phyloP scores from a whole-genome alignment of 306 rosid genomes.

The Spatholobus suberectus region DNA sequence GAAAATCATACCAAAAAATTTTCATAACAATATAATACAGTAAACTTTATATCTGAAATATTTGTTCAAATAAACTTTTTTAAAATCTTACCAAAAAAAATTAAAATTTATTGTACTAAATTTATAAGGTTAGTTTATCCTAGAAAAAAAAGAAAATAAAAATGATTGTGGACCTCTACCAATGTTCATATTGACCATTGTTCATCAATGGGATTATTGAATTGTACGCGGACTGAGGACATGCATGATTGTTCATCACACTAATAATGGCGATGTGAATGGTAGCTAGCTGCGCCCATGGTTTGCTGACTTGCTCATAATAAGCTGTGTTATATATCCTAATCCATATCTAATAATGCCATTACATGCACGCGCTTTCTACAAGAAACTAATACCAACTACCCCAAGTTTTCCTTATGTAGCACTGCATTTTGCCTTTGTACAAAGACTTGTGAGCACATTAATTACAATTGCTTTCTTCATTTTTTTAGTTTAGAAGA shows the following conservation, averaged over 20 bases:
- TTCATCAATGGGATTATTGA: background rate
- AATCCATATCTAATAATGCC: constrained; percentile 31
- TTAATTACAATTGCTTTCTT: background rate
- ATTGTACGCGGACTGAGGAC: background rate
- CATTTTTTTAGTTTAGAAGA: background rate
- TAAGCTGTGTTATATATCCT: constrained; percentile 18
- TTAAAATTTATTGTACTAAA: background rate
- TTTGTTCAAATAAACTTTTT: background rate
- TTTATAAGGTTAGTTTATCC: background rate
- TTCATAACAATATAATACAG: background rate
- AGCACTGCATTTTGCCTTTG: constrained; percentile 20
- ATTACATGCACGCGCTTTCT: constrained; percentile 46
- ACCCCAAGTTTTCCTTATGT: background rate
- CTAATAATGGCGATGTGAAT: background rate
- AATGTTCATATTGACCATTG: background rate
- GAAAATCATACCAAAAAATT: background rate
- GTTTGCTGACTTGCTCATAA: constrained; percentile 44
- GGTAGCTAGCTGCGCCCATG: constrained; percentile 43
- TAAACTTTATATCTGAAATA: background rate
- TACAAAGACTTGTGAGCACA: constrained; percentile 12
- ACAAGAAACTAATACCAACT: constrained; percentile 3
- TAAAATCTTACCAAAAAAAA: background rate
- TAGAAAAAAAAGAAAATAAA: background rate
- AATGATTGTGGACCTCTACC: background rate
- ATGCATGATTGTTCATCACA: background rate